These are phyloP conservation scores for Saccharum officinarum DNA, from an alignment of 176 grass and related monocot species.

Conservation along the genomic window DNA sequence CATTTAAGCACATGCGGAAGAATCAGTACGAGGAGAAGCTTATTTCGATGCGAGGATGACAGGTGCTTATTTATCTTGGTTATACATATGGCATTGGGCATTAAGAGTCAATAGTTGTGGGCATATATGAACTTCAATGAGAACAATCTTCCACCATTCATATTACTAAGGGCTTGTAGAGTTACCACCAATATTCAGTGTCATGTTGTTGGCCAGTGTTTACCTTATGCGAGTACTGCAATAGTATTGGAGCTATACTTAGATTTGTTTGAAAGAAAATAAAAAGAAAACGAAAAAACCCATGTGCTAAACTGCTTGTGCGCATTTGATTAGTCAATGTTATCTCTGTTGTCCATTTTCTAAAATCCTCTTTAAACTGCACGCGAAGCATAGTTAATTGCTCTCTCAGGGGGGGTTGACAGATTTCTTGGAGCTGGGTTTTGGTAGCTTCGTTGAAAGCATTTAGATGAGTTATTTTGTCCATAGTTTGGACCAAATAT, in stretches of 20 bases:
- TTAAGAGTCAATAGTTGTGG: not conserved
- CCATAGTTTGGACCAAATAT: not conserved
- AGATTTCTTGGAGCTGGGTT: not conserved
- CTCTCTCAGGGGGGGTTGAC: not conserved
- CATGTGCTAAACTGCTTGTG: not conserved
- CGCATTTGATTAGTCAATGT: not conserved
- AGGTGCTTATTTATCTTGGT: conserved; percentile 50
- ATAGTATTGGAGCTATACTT: not conserved
- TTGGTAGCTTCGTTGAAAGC: not conserved
- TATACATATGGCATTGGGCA: not conserved
- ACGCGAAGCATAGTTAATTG: not conserved
- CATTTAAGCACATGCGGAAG: conserved; percentile 99
- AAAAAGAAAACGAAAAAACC: not conserved
- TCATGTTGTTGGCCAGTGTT: not conserved
- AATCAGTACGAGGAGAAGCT: conserved; percentile 99
- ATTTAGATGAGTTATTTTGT: not conserved
- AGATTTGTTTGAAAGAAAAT: not conserved
- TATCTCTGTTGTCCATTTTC: not conserved
- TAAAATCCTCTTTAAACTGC: not conserved
- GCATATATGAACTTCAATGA: not conserved
- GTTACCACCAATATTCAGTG: not conserved
- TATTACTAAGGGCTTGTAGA: not conserved
- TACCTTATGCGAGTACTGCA: not conserved
- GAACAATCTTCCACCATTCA: conserved; percentile 11
- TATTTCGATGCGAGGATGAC: conserved; percentile 99